Evolutionary conservation across 331 rosid genomes (phyloP), one percentile per base, ranked within the genome.

Genomic region (Pyrus hybrid): DNA sequence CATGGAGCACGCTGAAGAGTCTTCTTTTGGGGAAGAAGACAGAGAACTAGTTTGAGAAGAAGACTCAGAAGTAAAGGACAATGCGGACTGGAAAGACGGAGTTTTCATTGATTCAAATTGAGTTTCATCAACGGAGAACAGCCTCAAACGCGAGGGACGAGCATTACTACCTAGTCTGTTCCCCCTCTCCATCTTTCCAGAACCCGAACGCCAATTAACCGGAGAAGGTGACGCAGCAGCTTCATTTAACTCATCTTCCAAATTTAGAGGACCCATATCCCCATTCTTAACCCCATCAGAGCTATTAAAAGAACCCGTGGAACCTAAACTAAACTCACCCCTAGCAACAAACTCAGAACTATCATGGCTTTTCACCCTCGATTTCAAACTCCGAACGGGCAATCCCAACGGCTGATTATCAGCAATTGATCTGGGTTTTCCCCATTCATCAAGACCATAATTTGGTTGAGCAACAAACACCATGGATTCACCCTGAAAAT

Each of bases 331-430:
- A 37, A 88, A 86, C 79, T 90, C 96, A 78, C 82, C 81, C 60
- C 80, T 86, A 77, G 69, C 74, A 64, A 76, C 67, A 72, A 74
- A 74, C 33, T 73, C 82, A 37, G 63, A 47, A 77, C 83, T 26
- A 13, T 89, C 91, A 4, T 30, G 25, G 23, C 81, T 83, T 13
- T 77, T 83, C 3, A 80, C 68, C 56, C 54, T 84, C 8, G 87
- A 84, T 60, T 81, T 91, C 72, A 91, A 78, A 82, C 97, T 93
- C 74, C 98, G 80, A 72, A 93, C 77, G 5, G 98, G 98, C 77
- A 93, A 74, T 22, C 97, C 96, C 17, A 93, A 76, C 25, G 96
- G 92, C 57, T 83, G 78, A 72, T 89, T 47, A 72, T 78, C 88
- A 68, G 63, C 84, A 28, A 71, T 74, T 16, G 75, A 75, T 49